Evolutionary conservation across 805 yeast species (phyloP).

Genomic region (Yarrowia sp.): DNA sequence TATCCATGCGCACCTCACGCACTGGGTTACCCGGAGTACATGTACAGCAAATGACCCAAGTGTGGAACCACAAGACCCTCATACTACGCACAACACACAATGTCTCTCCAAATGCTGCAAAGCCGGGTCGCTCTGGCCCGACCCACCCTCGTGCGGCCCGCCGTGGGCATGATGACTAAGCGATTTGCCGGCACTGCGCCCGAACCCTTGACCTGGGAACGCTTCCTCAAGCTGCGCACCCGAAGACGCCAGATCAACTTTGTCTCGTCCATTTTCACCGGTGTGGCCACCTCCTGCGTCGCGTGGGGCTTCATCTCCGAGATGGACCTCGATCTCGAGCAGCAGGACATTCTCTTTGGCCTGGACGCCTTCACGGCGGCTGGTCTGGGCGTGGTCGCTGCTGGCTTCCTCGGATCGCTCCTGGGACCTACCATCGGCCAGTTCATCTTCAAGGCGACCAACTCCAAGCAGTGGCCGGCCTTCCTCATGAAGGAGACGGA

Average conservation of each 20-base stretch:
- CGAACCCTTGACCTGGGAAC: constrained; percentile 63
- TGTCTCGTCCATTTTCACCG: constrained; percentile 65
- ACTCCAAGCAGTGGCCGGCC: constrained; percentile 34
- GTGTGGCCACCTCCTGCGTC: constrained; percentile 58
- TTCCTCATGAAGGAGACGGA: constrained; percentile 57
- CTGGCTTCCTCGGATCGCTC: constrained; percentile 75
- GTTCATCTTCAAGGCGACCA: constrained; percentile 51
- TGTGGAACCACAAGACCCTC: background rate
- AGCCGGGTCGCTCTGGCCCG: constrained; percentile 18
- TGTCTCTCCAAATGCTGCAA: constrained; percentile 16
- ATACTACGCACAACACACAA: background rate
- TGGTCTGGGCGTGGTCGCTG: constrained; percentile 67
- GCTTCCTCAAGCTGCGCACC: constrained; percentile 73
- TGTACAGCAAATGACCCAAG: constrained; percentile 14
- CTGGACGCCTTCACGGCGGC: constrained; percentile 83
- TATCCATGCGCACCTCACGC: background rate
- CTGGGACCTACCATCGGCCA: constrained; percentile 82
- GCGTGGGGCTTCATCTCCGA: constrained; percentile 79
- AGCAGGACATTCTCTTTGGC: constrained; percentile 77
- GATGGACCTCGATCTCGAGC: constrained; percentile 70
- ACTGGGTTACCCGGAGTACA: constrained; percentile 15
- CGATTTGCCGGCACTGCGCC: constrained; percentile 26
- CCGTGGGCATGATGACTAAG: constrained; percentile 14
- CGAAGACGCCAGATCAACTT: constrained; percentile 69
- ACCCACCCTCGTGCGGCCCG: constrained; percentile 10